Conservation (phyloP, 2,329 filamentous ascomycete genomes). For the Trichoderma sp. region DNA sequence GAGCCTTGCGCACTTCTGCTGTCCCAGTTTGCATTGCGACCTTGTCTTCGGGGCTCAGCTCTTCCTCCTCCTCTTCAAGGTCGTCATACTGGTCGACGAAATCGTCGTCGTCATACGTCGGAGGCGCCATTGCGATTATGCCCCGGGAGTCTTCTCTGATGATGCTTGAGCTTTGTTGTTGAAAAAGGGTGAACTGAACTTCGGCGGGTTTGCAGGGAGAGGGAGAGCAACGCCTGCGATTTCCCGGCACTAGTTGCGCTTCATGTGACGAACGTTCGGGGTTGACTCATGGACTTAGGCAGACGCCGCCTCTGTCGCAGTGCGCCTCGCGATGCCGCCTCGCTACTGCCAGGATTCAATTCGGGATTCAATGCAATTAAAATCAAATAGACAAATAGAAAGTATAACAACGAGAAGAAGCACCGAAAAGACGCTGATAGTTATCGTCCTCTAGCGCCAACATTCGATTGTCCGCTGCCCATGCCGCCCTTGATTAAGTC, state of each 20-base stretch:
- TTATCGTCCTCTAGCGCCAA: background rate
- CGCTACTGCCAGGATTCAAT: background rate
- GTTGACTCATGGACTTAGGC: slow-evolving; percentile 13
- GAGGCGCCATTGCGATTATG: slow-evolving; percentile 24
- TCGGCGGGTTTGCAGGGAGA: background rate
- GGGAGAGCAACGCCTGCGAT: background rate
- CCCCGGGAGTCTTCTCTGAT: background rate
- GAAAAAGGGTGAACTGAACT: background rate
- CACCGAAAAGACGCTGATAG: background rate
- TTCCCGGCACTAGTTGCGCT: background rate
- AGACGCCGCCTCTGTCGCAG: background rate
- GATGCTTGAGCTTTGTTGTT: background rate
- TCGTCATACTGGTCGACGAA: slow-evolving; percentile 49
- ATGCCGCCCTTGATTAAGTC: background rate
- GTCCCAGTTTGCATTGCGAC: slow-evolving; percentile 61
- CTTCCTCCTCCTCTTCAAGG: slow-evolving; percentile 44
- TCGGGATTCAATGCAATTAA: background rate
- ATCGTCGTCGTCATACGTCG: slow-evolving; percentile 46
- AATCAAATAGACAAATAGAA: background rate
- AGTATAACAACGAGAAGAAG: background rate
- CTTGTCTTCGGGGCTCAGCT: slow-evolving; percentile 48
- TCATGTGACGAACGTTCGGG: slow-evolving; percentile 2
- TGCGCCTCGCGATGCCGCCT: background rate
- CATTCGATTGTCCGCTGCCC: background rate
- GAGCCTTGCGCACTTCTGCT: slow-evolving; percentile 59